Percentiles rank a stretch among this genome's conserved stretches.
phyloP scores from a whole-genome alignment of 495 filamentous ascomycete species.

The Penicillium longicatenatum region DNA sequence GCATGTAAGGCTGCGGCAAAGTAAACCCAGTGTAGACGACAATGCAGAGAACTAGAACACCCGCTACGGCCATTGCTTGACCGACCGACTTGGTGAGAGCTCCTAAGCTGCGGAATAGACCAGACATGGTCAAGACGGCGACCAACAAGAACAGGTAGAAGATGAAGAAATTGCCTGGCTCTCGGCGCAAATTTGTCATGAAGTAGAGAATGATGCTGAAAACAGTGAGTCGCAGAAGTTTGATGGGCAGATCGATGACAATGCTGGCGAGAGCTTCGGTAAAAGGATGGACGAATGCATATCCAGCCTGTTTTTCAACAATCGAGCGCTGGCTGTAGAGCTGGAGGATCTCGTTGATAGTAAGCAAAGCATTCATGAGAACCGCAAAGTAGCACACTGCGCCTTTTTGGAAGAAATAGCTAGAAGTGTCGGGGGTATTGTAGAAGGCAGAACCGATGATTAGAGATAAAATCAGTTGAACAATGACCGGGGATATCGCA shows the following conservation, averaged over 20 bases:
- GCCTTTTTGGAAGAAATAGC: conserved; percentile 47
- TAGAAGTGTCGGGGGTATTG: conserved; percentile 38
- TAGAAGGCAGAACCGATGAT: conserved; percentile 85
- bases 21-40: conserved; percentile 48
- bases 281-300: conserved; percentile 61
- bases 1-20: conserved; percentile 44
- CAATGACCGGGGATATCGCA: conserved; percentile 67
- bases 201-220: conserved; percentile 61
- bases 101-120: conserved; percentile 45
- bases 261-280: conserved; percentile 58
- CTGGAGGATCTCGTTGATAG: conserved; percentile 56
- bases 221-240: conserved; percentile 41
- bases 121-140: conserved; percentile 53
- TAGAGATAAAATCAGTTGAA: conserved; percentile 70
- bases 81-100: conserved; percentile 38
- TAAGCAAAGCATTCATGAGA: conserved; percentile 56
- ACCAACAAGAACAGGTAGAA: conserved; percentile 54
- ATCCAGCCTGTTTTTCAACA: conserved; percentile 61
- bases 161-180: conserved; percentile 57
- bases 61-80: conserved; percentile 47
- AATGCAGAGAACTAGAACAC: conserved; percentile 41
- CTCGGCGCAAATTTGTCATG: conserved; percentile 47
- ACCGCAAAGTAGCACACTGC: conserved; percentile 86
- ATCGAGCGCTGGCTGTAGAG: conserved; percentile 59
- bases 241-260: conserved; percentile 56